Base-by-base conservation (phyloP, 2,329 filamentous ascomycete species). In the Clathrospora elynae region DNA sequence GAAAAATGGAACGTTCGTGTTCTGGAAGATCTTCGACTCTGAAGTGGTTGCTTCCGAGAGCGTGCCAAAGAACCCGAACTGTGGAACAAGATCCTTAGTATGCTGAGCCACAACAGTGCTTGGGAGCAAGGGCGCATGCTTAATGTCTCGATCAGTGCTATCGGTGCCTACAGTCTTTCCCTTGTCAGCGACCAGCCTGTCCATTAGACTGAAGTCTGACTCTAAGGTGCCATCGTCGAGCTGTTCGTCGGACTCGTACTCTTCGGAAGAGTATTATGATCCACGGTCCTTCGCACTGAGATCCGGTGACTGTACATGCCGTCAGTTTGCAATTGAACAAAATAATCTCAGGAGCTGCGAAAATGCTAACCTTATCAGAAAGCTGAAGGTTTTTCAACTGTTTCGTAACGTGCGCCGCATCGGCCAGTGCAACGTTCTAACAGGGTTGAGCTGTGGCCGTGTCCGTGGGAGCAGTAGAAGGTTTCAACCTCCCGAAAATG, bases 1-100 rank as follows among this genome's bases (percentile, higher is more conserved):
- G 0, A 80, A 83, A 51, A 75, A 81, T 0, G 82, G 82, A 0
- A 74, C 71, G 17, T 80, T 75, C 1, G 76, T 76, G 50, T 84
- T 84, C 12, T 78, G 57, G 17, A 78, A 73, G 1, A 81, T n/a
- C n/a, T n/a, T n/a, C n/a, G n/a, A n/a, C n/a, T n/a, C n/a, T n/a
- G n/a, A n/a, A n/a, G n/a, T n/a, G n/a, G n/a, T n/a, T n/a, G n/a
- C n/a, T n/a, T n/a, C n/a, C n/a, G n/a, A n/a, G n/a, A n/a, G n/a
- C n/a, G n/a, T n/a, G 2, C 49, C 49, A 2, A 55, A 26, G 5
- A 53, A 25, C 5, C 49, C 53, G 28, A 40, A 55, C 13, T 55
- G 53, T 11, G 49, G 49, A n/a, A 55, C 28, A 11, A 55, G 35
- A 11, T 55, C 38, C 26, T 46, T 18, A 2, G 36, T 25, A 28